A percentile compares a stretch with the other conserved stretches of the same genome.
Conservation (phyloP, 2,329 filamentous ascomycete genomes). For the Escovopsis sp. region DNA sequence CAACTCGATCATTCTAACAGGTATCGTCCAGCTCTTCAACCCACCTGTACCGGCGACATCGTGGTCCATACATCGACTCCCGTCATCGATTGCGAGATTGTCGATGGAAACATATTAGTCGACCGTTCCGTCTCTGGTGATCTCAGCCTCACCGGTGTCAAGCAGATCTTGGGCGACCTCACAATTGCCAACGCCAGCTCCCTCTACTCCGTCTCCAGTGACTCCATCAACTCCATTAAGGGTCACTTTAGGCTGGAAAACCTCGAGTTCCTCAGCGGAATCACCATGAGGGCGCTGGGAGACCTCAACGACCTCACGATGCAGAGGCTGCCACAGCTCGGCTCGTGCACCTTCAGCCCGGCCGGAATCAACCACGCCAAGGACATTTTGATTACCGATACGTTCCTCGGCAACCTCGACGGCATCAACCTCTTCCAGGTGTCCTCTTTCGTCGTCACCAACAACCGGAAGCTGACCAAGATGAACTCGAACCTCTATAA, state of each 20-base stretch:
- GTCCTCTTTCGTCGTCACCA: constrained; percentile 65
- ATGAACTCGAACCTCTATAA: constrained; percentile 68
- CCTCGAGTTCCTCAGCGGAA: constrained; percentile 50
- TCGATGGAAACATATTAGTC: constrained; percentile 54
- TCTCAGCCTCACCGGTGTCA: constrained; percentile 46
- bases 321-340: constrained; percentile 51
- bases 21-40: constrained; percentile 14
- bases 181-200: constrained; percentile 42
- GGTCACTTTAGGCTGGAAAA: constrained; percentile 55
- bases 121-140: constrained; percentile 35
- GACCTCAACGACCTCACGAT: constrained; percentile 54
- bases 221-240: constrained; percentile 47
- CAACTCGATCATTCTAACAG: neutral
- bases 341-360: constrained; percentile 31
- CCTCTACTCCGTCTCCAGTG: constrained; percentile 47
- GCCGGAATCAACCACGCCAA: constrained; percentile 48
- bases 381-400: constrained; percentile 69
- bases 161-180: constrained; percentile 41
- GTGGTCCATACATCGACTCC: constrained; percentile 47
- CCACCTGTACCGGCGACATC: constrained; percentile 35
- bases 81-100: constrained; percentile 49
- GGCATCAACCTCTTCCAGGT: constrained; percentile 70
- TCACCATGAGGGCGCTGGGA: constrained; percentile 51
- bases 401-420: constrained; percentile 59
- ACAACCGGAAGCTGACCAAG: constrained; percentile 66